Conservation (phyloP, 2,329 filamentous ascomycete genomes). For the Mycocentrospora acerina region DNA sequence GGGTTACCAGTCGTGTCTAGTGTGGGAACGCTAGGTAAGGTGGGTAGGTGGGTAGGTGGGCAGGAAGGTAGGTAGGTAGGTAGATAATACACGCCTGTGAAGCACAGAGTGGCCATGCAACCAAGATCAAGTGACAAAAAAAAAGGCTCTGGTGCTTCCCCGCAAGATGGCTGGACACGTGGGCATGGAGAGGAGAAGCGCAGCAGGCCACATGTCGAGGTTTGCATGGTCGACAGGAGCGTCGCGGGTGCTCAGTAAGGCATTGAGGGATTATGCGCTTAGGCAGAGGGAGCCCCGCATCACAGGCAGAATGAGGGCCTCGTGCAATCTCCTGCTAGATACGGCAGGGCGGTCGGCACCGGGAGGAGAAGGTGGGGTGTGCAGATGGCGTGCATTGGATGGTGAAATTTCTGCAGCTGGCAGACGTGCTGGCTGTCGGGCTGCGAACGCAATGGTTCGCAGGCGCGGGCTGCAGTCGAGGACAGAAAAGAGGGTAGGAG, state of each 20-base stretch:
- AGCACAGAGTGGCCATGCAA: no score
- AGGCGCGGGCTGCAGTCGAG: constrained; percentile 11
- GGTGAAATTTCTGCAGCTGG: constrained; percentile 21
- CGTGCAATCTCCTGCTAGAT: constrained; percentile 17
- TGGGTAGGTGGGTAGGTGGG: constrained; percentile 12
- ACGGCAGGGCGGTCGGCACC: constrained; percentile 19
- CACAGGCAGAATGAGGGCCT: neutral
- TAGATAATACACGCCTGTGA: no score
- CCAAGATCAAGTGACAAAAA: no score
- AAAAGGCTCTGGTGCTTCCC: no score
- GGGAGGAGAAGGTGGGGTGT: constrained; percentile 24
- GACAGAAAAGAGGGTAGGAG: no score
- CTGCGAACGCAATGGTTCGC: constrained; percentile 26
- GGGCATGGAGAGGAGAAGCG: no score
- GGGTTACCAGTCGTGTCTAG: constrained; percentile 14
- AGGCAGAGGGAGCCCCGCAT: no score
- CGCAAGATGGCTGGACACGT: no score
- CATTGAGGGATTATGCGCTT: constrained; percentile 6
- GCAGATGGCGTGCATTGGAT: constrained; percentile 25
- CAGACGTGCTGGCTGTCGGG: constrained; percentile 15
- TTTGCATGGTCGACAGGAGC: neutral
- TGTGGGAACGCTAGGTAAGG: constrained; percentile 25
- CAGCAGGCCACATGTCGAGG: no score
- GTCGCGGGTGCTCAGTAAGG: constrained; percentile 2
- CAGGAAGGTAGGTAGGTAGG: constrained; percentile 22